Base-by-base conservation (phyloP, 108 stramenopile species). In the Cyclostephanos invisitatus region DNA sequence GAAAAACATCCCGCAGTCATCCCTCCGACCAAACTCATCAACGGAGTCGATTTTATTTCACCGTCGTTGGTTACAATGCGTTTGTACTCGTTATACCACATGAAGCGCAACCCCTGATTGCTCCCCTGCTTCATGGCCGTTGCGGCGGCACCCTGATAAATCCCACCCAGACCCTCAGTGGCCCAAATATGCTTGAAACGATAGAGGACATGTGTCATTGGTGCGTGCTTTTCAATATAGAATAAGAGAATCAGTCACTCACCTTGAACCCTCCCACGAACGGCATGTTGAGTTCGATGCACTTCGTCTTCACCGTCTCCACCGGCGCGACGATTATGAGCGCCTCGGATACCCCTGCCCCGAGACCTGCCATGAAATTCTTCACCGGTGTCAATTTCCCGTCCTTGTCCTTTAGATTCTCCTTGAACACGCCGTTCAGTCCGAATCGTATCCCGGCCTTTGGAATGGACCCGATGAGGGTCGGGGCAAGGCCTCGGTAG, bases 391-490 rank as follows among this genome's bases (percentile, higher is more conserved):
- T 92, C 46, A 97, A 81, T 64, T 94, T 92, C 56, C 97, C 97
- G 25, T 94, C 74, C 51, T 89, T 72, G 42, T 95, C 95, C 7
- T 92, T 83, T 24, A 98, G 74, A n/a, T 49, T 67, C 35, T 94
- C 93, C 64, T 90, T 90, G 68, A 94, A 86, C 40, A 86, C 71
- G 12, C 94, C 88, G 85, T 98, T 98, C 28, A 93, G 77, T 35
- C 98, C 97, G 80, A 99, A 99, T 7, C 98, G 95, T 62, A 99
- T 98, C 1, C 98, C 98, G 15, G 98, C 98, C 74, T 97, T 97
- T 7, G 97, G 95, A 24, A 94, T 86, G 51, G 85, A 87, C 20
- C 96, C 96, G 21, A 97, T 70, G 47, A 98, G 74, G 8, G 96
- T 96, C 7, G 97, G 97, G 17, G 96, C 85, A 18, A 98, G 83